A percentile compares a stretch with the other conserved stretches of the same genome.
Conservation (phyloP, 2,329 filamentous ascomycete species). For the Spiromastix sp. region DNA sequence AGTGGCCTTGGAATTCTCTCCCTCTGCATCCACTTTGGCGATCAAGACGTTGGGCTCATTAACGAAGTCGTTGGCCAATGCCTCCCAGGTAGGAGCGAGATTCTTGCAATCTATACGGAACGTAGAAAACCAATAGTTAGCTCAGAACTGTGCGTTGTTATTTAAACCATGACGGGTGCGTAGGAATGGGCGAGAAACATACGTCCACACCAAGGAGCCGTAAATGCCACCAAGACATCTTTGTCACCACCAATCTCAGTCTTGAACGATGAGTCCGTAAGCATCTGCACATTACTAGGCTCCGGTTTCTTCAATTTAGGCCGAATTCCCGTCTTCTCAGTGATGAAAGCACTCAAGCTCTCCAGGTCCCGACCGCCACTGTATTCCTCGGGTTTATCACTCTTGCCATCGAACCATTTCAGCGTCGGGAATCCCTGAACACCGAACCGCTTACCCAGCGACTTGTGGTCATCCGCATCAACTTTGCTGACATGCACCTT, state of each 20-base stretch:
- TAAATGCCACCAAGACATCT: slow-evolving; percentile 90
- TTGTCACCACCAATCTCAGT: slow-evolving; percentile 71
- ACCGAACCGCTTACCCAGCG: slow-evolving; percentile 73
- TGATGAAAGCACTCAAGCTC: slow-evolving; percentile 67
- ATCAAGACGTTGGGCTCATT: slow-evolving; percentile 70
- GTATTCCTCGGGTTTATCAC: slow-evolving; percentile 74
- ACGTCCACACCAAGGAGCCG: slow-evolving; percentile 98
- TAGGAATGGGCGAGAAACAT: slow-evolving; percentile 37
- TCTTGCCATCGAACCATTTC: slow-evolving; percentile 97
- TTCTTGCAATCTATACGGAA: slow-evolving; percentile 78
- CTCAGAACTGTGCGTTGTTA: too few relatives aligned
- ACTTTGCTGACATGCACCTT: slow-evolving; percentile 89
- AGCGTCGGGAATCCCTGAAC: slow-evolving; percentile 93
- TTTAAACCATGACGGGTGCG: too few relatives aligned
- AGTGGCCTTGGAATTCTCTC: slow-evolving; percentile 69
- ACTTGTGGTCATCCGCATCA: slow-evolving; percentile 81
- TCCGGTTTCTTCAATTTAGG: slow-evolving; percentile 54
- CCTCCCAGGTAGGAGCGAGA: slow-evolving; percentile 84
- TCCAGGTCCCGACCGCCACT: slow-evolving; percentile 79
- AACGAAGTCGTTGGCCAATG: slow-evolving; percentile 68
- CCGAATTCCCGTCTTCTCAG: slow-evolving; percentile 78
- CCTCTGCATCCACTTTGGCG: slow-evolving; percentile 92
- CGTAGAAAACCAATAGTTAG: slow-evolving; percentile 1
- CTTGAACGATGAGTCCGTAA: slow-evolving; percentile 72
- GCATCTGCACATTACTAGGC: slow-evolving; percentile 65